Conservation (phyloP, 352 stramenopile species). For the Peronospora belbahrii region DNA sequence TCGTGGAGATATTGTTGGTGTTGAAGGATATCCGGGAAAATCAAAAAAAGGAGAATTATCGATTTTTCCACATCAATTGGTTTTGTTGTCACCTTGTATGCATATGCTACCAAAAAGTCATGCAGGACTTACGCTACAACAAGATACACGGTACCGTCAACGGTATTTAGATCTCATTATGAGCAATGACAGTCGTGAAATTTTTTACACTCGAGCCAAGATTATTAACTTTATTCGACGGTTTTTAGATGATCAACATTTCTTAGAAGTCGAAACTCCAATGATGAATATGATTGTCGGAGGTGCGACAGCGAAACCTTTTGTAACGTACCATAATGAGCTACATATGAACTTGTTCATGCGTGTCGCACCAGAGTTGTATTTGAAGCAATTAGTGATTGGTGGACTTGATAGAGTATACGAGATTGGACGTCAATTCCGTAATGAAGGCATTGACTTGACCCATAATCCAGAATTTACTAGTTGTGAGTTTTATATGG, state of each 20-base stretch:
- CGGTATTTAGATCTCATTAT: conserved; percentile 96
- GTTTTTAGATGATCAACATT: conserved; percentile 90
- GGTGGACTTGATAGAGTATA: conserved; percentile 97
- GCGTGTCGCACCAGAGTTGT: conserved; percentile 95
- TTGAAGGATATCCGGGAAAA: conserved; percentile 92
- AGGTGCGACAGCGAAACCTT: conserved; percentile 94
- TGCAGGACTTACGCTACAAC: conserved; percentile 53
- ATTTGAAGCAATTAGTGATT: conserved; percentile 97
- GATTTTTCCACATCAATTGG: conserved; percentile 88
- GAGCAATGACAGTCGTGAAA: conserved; percentile 89
- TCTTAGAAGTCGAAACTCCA: conserved; percentile 98
- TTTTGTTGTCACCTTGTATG: conserved; percentile 78
- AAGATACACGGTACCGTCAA: conserved; percentile 86
- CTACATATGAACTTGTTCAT: conserved; percentile 95
- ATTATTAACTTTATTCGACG: conserved; percentile 92
- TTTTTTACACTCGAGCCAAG: conserved; percentile 90
- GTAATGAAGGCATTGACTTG: conserved; percentile 97
- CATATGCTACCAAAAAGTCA: conserved; percentile 79
- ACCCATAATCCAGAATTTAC: conserved; percentile 99
- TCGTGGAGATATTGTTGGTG: conserved; percentile 95
- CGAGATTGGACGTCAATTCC: conserved; percentile 97
- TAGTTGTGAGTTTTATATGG: conserved; percentile 97
- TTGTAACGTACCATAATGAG: conserved; percentile 96
- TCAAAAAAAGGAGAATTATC: conserved; percentile 97
- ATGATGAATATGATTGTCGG: conserved; percentile 94